Evolutionary conservation across 2,329 filamentous ascomycete species (phyloP).

Genomic region (Colletotrichum chrysophilum): DNA sequence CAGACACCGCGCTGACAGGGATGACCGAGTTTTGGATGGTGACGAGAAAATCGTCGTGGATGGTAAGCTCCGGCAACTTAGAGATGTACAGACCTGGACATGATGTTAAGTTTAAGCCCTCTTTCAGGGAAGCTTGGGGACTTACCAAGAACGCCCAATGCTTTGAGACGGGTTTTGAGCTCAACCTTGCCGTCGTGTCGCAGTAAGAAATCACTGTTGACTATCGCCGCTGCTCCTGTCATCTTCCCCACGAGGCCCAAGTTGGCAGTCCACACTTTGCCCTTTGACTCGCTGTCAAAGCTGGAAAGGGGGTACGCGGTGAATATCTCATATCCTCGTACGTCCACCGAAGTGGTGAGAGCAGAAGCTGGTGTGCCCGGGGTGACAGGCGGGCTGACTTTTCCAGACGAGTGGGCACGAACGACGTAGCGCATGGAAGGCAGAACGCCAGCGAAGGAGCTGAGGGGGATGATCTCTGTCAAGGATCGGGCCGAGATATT

Average conservation of each 20-base stretch:
- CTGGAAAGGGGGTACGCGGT: conserved; percentile 71
- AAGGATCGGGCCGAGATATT: conserved; percentile 72
- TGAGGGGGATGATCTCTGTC: conserved; percentile 73
- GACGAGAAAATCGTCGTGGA: conserved; percentile 73
- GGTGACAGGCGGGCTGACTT: conserved; percentile 59
- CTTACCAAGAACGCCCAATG: conserved; percentile 75
- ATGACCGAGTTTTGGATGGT: conserved; percentile 76
- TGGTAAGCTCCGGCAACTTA: conserved; percentile 62
- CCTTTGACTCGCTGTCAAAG: conserved; percentile 52
- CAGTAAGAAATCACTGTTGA: conserved; percentile 63
- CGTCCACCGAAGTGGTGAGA: conserved; percentile 66
- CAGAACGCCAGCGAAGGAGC: conserved; percentile 75
- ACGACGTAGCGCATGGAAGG: conserved; percentile 69
- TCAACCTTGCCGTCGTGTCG: conserved; percentile 62
- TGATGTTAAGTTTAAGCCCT: neutral
- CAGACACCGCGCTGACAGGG: conserved; percentile 67
- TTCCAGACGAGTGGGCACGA: conserved; percentile 72
- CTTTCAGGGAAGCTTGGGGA: neutral
- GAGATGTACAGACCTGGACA: conserved; percentile 78
- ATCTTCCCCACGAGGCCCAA: conserved; percentile 87
- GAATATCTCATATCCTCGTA: conserved; percentile 80
- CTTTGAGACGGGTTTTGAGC: conserved; percentile 76
- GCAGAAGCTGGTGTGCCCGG: conserved; percentile 51
- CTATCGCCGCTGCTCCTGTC: conserved; percentile 82
- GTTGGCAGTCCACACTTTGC: conserved; percentile 64